Evolutionary conservation across 176 grass and related monocot genomes (phyloP), one percentile per base, ranked within the genome.

Genomic region (Oryza nivara): DNA sequence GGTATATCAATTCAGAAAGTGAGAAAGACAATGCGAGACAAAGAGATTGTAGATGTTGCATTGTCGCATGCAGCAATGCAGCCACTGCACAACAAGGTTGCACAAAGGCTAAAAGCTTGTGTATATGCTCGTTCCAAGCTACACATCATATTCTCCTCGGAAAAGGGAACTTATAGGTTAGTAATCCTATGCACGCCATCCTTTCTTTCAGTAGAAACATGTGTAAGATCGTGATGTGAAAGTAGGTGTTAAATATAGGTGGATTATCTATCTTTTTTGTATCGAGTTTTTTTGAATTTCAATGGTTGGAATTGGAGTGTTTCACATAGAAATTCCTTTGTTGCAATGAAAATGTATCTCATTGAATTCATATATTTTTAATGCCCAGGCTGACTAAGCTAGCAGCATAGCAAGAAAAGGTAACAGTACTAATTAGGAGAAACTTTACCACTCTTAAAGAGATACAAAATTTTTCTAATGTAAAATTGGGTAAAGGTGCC

Each of bases 21-120:
- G 88, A 66, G 54, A 56, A 54, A 56, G 67, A 72, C 78, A 52
- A 44, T 54, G 72, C 44, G 16, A 36, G 86, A 43, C 86, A 88
- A 68, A 43, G 45, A 41, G 34, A 32, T 67, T 84, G 35, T 6
- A 13, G 38, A 46, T 83, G 86, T 46, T 79, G 80, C 80, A 51
- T 65, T 73, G 58, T 72, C 56, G 67, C 74, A 11, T 32, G 63
- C 43, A 73, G 19, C 82, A 28, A 12, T 41, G 34, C 25, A 17
- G 46, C 46, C 22, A 9, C 71, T 30, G 25, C 9, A 58, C 44
- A 73, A 30, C 44, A 73, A 8, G 12, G 71, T 28, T 25, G 45
- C 23, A 47, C 71, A 73, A 73, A 28, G 44, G 3, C 71, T 44
- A 73, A 82, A 82, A 73, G 80, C 36, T 74, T 51, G 9, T 20